These are phyloP conservation scores for Metarhizium anisopliae DNA, from an alignment of 2,329 filamentous ascomycete species.

Conservation along the genomic window DNA sequence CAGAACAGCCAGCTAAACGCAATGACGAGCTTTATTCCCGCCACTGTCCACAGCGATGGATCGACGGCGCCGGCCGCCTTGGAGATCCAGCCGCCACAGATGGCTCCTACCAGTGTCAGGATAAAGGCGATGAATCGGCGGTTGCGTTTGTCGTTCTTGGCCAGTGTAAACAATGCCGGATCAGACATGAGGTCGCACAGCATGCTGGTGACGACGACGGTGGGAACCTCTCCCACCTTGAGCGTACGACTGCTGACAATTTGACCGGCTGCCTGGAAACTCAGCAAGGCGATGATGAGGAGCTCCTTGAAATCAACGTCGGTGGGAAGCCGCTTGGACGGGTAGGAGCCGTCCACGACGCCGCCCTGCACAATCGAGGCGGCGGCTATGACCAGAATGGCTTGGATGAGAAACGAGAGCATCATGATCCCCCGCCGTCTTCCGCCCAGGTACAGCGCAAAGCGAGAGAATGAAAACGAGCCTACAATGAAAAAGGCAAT, in stretches of 20 bases:
- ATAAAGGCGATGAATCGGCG: constrained; percentile 35
- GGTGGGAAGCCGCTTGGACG: constrained; percentile 4
- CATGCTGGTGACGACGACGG: constrained; percentile 44
- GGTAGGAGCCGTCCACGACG: constrained; percentile 16
- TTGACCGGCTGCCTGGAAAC: constrained; percentile 45
- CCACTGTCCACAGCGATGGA: constrained; percentile 35
- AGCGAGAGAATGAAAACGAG: constrained; percentile 35
- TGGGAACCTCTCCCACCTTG: constrained; percentile 44
- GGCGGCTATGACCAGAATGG: constrained; percentile 39
- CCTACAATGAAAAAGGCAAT: constrained; percentile 44
- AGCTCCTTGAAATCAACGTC: constrained; percentile 22
- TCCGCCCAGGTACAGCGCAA: constrained; percentile 17
- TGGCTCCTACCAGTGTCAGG: constrained; percentile 35
- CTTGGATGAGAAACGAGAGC: constrained; percentile 43
- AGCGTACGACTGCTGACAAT: constrained; percentile 40
- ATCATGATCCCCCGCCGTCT: constrained; percentile 29
- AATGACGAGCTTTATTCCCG: constrained; percentile 33
- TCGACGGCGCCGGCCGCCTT: constrained; percentile 30
- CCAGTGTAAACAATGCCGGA: constrained; percentile 31
- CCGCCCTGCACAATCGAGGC: constrained; percentile 40
- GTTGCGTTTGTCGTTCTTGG: constrained; percentile 40
- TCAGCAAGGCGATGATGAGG: constrained; percentile 36
- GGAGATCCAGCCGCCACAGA: constrained; percentile 39
- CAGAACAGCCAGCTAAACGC: constrained; percentile 26
- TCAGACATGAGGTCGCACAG: constrained; percentile 46